Conservation (phyloP, 345 rosid species). For the Lumnitzera racemosa region DNA sequence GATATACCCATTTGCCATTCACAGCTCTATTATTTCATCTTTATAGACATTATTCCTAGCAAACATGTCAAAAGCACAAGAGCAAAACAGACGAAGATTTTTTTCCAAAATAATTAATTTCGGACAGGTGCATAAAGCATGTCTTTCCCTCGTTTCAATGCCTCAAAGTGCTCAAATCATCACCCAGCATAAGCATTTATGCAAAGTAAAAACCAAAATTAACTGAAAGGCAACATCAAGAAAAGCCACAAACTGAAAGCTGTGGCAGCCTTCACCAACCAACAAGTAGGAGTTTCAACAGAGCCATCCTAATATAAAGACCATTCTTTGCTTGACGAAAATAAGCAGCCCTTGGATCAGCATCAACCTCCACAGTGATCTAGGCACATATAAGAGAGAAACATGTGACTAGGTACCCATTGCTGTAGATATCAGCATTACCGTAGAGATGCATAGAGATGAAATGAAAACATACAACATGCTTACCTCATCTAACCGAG, state of each 20-base stretch:
- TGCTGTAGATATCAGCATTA: neutral
- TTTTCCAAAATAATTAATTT: no score
- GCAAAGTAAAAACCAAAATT: neutral
- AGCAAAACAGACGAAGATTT: no score
- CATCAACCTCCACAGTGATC: constrained; percentile 78
- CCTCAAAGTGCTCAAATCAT: no score
- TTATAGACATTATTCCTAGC: no score
- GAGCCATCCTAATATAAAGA: constrained; percentile 93
- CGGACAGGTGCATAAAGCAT: no score
- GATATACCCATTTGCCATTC: no score
- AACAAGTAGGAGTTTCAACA: constrained; percentile 51
- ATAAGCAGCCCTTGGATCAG: constrained; percentile 91
- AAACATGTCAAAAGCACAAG: no score
- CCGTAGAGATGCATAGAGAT: neutral
- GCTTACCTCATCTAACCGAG: constrained; percentile 86
- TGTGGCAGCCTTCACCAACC: constrained; percentile 32
- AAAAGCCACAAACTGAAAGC: neutral
- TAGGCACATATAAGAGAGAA: constrained; percentile 9
- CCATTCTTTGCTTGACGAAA: constrained; percentile 99
- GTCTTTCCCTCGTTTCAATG: no score
- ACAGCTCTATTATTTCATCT: no score
- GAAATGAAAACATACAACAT: neutral
- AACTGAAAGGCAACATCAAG: neutral
- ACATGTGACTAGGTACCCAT: neutral
- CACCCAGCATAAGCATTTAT: no score